A percentile compares a stretch with the other conserved stretches of the same genome.
Conservation (phyloP, 1,284 basidiomycete species). For the Paramarasmius palmivorus region DNA sequence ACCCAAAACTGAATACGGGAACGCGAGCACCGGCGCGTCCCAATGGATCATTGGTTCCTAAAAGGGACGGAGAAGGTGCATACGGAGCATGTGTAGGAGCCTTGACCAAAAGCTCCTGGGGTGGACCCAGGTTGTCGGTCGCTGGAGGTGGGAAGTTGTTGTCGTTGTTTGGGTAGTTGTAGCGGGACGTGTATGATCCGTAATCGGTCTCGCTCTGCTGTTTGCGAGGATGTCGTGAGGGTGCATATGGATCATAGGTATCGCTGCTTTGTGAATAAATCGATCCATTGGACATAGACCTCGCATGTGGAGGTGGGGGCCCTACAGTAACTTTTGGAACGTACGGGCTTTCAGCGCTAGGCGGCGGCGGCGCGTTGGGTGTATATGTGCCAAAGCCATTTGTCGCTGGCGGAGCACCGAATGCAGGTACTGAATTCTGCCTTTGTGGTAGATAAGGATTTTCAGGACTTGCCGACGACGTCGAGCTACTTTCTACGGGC, state of each 20-base stretch:
- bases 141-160: neutral
- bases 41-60: conserved; percentile 83
- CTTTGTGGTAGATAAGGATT: neutral
- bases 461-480: too few relatives aligned
- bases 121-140: conserved; percentile 17
- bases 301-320: conserved; percentile 24
- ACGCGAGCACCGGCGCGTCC: conserved; percentile 72
- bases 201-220: conserved; percentile 27
- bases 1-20: conserved; percentile 86
- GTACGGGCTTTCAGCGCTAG: neutral
- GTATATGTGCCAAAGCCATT: neutral
- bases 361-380: neutral
- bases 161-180: conserved; percentile 21
- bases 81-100: conserved; percentile 53
- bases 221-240: conserved; percentile 28
- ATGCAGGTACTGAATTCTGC: neutral
- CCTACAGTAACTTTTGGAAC: neutral
- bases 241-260: conserved; percentile 44
- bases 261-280: conserved; percentile 37
- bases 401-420: too few relatives aligned
- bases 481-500: too few relatives aligned
- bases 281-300: conserved; percentile 56
- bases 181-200: conserved; percentile 24
- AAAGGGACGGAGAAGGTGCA: conserved; percentile 73
- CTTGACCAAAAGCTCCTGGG: conserved; percentile 46